phyloP scores from a whole-genome alignment of 108 stramenopile genomes.

The Skeletonema tropicum region DNA sequence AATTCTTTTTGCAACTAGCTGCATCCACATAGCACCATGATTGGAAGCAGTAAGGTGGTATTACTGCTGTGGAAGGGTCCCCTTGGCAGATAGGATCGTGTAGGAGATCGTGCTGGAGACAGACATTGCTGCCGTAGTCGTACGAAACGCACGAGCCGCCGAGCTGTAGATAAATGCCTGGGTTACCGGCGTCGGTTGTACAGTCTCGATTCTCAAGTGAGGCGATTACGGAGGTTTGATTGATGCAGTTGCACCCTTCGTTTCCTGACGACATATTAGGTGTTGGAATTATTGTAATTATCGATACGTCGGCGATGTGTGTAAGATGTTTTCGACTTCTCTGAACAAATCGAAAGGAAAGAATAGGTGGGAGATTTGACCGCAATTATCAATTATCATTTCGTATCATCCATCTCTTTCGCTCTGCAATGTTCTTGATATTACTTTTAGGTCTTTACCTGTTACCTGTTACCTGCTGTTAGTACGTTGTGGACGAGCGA shows the following conservation, averaged over 20 bases:
- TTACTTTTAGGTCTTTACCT: too few relatives aligned
- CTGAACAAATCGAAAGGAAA: too few relatives aligned
- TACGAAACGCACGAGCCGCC: constrained; percentile 27
- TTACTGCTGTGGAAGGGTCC: neutral
- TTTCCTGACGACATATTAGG: constrained; percentile 9
- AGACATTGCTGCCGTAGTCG: constrained; percentile 15
- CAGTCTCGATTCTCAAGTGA: constrained; percentile 18
- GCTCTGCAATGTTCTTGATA: too few relatives aligned
- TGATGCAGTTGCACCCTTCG: constrained; percentile 30
- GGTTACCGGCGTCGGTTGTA: neutral
- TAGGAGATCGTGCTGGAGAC: constrained; percentile 34
- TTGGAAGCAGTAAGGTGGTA: constrained; percentile 13
- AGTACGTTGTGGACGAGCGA: too few relatives aligned
- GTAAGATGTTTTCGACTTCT: too few relatives aligned
- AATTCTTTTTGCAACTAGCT: constrained; percentile 9
- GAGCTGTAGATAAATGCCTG: constrained; percentile 14
- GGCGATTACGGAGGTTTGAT: constrained; percentile 11
- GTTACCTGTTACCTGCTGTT: too few relatives aligned
- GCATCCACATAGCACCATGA: constrained; percentile 32
- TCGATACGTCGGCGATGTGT: too few relatives aligned
- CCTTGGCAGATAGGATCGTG: constrained; percentile 3
- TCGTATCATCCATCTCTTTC: too few relatives aligned
- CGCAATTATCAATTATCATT: too few relatives aligned
- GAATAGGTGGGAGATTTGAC: too few relatives aligned
- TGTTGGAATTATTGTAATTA: too few relatives aligned